Conservation (phyloP, 495 filamentous ascomycete genomes). For the Daldinia caldariorum region DNA sequence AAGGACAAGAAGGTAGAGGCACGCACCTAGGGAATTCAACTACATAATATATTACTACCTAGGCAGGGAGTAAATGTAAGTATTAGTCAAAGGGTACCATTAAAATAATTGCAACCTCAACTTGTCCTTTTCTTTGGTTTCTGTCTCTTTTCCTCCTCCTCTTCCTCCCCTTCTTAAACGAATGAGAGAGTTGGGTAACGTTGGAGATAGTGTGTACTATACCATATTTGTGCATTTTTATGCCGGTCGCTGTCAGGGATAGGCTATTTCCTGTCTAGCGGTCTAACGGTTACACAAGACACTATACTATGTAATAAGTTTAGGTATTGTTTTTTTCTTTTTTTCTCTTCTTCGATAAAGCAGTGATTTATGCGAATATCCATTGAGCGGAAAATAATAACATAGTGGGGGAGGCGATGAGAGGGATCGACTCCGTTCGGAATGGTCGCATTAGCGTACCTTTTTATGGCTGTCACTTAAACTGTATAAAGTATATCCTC, state of each 20-base stretch:
- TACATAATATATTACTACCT: neutral
- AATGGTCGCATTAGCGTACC: slow-evolving; percentile 16
- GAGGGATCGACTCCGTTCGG: slow-evolving; percentile 14
- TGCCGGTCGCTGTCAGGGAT: slow-evolving; percentile 22
- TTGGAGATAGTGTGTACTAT: slow-evolving; percentile 32
- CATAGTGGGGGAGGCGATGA: slow-evolving; percentile 18
- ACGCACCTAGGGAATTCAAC: too few relatives aligned
- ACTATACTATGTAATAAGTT: slow-evolving; percentile 22
- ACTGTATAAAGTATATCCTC: slow-evolving; percentile 27
- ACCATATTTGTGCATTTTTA: slow-evolving; percentile 11
- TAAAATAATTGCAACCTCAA: slow-evolving; percentile 7
- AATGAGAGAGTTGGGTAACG: slow-evolving; percentile 18
- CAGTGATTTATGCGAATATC: neutral
- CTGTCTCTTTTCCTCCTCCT: slow-evolving; percentile 4
- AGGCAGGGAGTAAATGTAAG: neutral
- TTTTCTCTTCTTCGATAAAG: neutral
- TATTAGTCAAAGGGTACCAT: too few relatives aligned
- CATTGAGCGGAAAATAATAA: slow-evolving; percentile 15
- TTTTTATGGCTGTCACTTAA: slow-evolving; percentile 35
- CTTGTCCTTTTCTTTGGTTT: slow-evolving; percentile 8
- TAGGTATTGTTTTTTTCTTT: too few relatives aligned
- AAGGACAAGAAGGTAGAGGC: too few relatives aligned
- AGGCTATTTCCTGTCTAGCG: slow-evolving; percentile 19
- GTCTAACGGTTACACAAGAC: slow-evolving; percentile 34
- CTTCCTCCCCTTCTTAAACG: slow-evolving; percentile 4